Evolutionary conservation across 176 grass and related monocot species (phyloP), one percentile per base, ranked within the genome.

Genomic region (Microstegium vimineum): DNA sequence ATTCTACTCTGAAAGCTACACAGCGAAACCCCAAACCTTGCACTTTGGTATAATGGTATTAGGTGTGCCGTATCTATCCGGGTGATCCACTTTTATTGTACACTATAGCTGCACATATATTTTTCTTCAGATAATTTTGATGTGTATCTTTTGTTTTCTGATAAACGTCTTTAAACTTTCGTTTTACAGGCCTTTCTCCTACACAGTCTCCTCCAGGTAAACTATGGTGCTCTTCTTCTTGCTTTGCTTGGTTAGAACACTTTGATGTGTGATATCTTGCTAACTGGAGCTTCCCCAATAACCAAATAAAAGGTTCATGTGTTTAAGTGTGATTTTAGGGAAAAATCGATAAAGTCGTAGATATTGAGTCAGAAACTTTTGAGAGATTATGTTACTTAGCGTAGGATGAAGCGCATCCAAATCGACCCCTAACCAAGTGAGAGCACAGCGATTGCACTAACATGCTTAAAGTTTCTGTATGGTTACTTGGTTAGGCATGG

Each of bases 171-270:
- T 32, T 40, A 70, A 59, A 66, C 72, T 57, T 10, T 3, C 57
- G 60, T 86, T 60, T 47, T 72, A 77, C 78, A 86, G 83, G 73
- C 22, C 12, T 5, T 85, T 72, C 78, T 60, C 66, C 73, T 10
- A 10, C 52, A 5, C 57, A 77, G 5, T 77, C 88, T 73, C 83
- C 78, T 90, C 83, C 83, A 86, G 88, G 88, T 89, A 63, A 77
- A 52, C 9, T 42, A 76, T 40, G 57, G 43, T 25, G 0, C 37
- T 37, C 27, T 22, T 8, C 1, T 12, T 10, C 33, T 33, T 62
- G 20, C 37, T 73, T 79, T 86, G 35, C 56, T 83, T 83, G 6
- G 62, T 33, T 71, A 54, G 18, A 56, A 22, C 52, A 46, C 37
- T 20, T 11, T 22, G 10, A 37, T 70, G 1, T 49, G 12, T 75